A percentile compares a stretch with the other conserved stretches of the same genome.
Evolutionary conservation across 352 stramenopile species (phyloP).

Genomic region (Lagenidium sp.): DNA sequence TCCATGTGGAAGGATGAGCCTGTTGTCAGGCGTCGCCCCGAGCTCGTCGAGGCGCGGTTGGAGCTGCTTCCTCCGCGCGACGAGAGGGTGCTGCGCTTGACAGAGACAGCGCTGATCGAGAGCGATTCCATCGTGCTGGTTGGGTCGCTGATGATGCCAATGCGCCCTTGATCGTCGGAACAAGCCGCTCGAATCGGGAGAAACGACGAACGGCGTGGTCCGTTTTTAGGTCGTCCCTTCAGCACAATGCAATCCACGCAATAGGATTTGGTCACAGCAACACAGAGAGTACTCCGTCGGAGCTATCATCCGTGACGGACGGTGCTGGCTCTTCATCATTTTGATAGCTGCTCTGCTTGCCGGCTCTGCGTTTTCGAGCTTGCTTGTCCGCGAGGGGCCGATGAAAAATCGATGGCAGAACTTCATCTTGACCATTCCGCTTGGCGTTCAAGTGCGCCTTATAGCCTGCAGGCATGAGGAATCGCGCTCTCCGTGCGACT

Average conservation of each 20-base stretch:
- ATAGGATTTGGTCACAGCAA: too few species aligned
- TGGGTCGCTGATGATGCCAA: too few species aligned
- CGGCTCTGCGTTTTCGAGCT: too few species aligned
- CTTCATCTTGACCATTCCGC: neutral
- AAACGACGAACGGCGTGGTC: too few species aligned
- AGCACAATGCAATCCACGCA: too few species aligned
- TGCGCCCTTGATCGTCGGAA: too few species aligned
- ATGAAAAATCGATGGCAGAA: conserved; percentile 13
- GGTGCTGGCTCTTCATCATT: neutral
- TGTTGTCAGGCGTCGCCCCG: conserved; percentile 8
- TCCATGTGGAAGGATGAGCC: conserved; percentile 45
- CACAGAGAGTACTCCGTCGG: too few species aligned
- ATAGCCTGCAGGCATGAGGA: conserved; percentile 8
- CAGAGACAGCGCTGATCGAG: conserved; percentile 8
- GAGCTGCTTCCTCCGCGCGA: conserved; percentile 23
- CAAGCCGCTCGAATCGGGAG: too few species aligned
- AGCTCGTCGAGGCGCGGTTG: too few species aligned
- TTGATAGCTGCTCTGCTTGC: conserved; percentile 13
- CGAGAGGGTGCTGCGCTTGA: conserved; percentile 22
- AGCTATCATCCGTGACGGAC: too few species aligned
- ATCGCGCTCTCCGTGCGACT: conserved; percentile 9
- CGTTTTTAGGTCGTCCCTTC: too few species aligned
- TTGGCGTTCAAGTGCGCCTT: conserved; percentile 4
- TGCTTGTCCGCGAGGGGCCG: too few species aligned
- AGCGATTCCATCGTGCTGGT: conserved; percentile 13